Evolutionary conservation across 192 early-diverging fungal species (phyloP), one percentile per base, ranked within the genome.

Genomic region (Coemansia pectinata): DNA sequence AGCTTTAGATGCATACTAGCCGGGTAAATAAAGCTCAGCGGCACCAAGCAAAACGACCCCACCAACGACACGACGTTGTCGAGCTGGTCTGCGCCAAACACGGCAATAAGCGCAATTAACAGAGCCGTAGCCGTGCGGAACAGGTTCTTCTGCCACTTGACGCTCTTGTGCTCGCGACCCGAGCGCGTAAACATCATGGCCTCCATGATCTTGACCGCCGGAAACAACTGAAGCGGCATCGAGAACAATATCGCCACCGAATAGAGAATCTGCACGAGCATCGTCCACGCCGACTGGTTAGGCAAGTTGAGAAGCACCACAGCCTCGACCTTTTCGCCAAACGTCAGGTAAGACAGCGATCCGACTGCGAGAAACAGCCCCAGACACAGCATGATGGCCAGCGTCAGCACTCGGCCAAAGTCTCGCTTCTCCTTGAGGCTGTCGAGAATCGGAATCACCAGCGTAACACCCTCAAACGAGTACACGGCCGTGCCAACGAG

Each of bases 401-500:
- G 76, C 6, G 90, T 89, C 38, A 99, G 84, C 14, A 97, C 95
- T 31, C 77, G 83, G 9, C 87, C 86, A 73, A 99, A 97, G 66
- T 91, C 84, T 61, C 89, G 85, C 15, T 95, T 94, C 38, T 94
- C 87, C 81, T 90, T 93, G 91, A 97, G 94, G 12, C 87, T 87
- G 67, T 90, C 88, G 8, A 88, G 85, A 44, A 91, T 90, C 8
- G 90, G 90, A 65, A 91, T 88, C 4, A 91, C 90, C 44, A 95
- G 76, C 17, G 95, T 94, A 62, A 98, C 91, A 58, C 95, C 92
- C 79, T 94, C 94, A 69, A 93, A 98, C 15, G 91, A 88, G 86
- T 91, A 96, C 52, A 97, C 93, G 62, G 97, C 97, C 19, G 97
- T 99, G 39, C 97, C 97, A 45, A 99, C 91, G 63, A 97, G 96